phyloP scores from a whole-genome alignment of 306 rosid genomes.

The Gillenia trifoliata region DNA sequence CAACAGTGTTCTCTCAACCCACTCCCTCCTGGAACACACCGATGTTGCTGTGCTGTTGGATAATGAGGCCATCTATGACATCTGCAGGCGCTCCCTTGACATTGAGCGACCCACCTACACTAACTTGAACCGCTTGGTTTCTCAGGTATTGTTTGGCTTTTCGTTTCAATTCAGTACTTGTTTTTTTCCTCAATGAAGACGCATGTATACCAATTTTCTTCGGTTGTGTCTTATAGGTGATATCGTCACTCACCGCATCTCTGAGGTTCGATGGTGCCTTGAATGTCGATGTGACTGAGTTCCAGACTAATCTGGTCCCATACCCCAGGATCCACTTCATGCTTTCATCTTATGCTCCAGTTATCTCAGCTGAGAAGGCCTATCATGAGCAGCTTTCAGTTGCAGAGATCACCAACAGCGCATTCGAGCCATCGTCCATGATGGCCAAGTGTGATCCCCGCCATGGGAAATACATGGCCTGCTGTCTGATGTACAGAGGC shows the following conservation, averaged over 20 bases:
- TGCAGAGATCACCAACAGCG: conserved; percentile 73
- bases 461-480: conserved; percentile 84
- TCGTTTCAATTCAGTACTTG: neutral
- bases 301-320: conserved; percentile 79
- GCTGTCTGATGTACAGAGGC: conserved; percentile 80
- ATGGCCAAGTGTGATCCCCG: conserved; percentile 87
- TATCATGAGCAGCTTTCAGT: conserved; percentile 79
- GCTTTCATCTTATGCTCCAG: conserved; percentile 84
- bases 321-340: conserved; percentile 84
- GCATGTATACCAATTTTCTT: neutral
- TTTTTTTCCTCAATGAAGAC: neutral
- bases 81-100: conserved; percentile 81
- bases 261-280: conserved; percentile 77
- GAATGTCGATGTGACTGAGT: conserved; percentile 79
- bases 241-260: conserved; percentile 72
- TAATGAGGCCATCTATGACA: conserved; percentile 74
- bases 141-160: conserved; percentile 47
- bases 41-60: conserved; percentile 79
- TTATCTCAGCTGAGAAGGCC: conserved; percentile 80
- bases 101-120: conserved; percentile 80
- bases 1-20: conserved; percentile 81
- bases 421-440: conserved; percentile 85
- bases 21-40: conserved; percentile 75
- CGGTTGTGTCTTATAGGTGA: conserved; percentile 46
- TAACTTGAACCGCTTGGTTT: conserved; percentile 72